phyloP scores from a whole-genome alignment of 2,329 filamentous ascomycete species.

The Tolypocladium endophyticum region DNA sequence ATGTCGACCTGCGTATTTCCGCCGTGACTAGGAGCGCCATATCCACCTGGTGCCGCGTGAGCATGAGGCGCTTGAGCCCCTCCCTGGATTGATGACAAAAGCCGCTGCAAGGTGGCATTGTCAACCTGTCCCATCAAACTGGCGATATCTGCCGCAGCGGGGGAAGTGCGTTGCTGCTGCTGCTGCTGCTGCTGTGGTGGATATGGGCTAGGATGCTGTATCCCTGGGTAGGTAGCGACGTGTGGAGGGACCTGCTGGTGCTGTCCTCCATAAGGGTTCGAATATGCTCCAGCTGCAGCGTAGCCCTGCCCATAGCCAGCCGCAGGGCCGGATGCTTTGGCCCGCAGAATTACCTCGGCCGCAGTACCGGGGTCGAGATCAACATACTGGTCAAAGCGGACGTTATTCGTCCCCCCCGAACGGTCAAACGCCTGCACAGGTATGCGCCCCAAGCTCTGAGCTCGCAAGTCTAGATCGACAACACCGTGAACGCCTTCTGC shows the following conservation, averaged over 20 bases:
- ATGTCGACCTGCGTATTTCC: conserved; percentile 28
- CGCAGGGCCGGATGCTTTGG: conserved; percentile 37
- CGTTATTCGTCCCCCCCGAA: conserved; percentile 59
- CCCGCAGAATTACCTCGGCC: conserved; percentile 68
- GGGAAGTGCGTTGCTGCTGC: conserved; percentile 17
- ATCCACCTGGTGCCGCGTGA: conserved; percentile 4
- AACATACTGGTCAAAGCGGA: conserved; percentile 80
- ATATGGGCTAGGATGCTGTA: conserved; percentile 20
- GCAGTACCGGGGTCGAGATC: conserved; percentile 70
- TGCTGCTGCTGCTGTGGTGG: conserved; percentile 10
- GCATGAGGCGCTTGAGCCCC: conserved; percentile 2
- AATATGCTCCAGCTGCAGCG: conserved; percentile 13
- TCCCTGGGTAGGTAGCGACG: conserved; percentile 10
- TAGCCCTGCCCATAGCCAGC: conserved; percentile 20
- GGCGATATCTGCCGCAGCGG: conserved; percentile 41
- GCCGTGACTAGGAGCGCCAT: conserved; percentile 10
- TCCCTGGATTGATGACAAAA: conserved; percentile 48
- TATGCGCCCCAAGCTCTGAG: conserved; percentile 64
- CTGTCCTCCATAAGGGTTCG: conserved; percentile 21
- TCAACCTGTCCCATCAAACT: conserved; percentile 59
- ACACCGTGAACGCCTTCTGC: conserved; percentile 83
- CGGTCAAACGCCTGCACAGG: conserved; percentile 80
- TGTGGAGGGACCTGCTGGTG: conserved; percentile 10
- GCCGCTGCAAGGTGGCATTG: conserved; percentile 56
- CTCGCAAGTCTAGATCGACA: conserved; percentile 59